phyloP scores from a whole-genome alignment of 2,329 filamentous ascomycete species.

The Knufia fluminis region DNA sequence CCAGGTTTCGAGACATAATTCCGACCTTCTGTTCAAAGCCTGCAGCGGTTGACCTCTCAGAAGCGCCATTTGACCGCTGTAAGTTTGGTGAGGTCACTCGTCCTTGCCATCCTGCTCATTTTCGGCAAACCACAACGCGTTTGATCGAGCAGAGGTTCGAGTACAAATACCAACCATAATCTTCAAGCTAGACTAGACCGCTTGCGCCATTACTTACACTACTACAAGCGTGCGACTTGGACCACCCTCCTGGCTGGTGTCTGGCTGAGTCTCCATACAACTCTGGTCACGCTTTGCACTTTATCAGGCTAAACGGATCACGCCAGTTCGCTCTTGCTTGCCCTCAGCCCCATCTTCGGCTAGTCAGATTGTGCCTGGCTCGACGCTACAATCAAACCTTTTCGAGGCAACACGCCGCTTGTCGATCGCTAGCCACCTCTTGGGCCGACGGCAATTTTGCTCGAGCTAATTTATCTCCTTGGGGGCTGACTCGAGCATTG shows the following conservation, averaged over 20 bases:
- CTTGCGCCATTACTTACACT: conserved; percentile 10
- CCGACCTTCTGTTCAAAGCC: not conserved
- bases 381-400: conserved; percentile 15
- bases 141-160: not conserved
- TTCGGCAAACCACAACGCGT: not conserved
- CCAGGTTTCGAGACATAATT: not conserved
- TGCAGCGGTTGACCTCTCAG: conserved; percentile 1
- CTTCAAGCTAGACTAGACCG: conserved; percentile 4
- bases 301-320: conserved; percentile 5
- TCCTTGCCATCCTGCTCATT: conserved; percentile 1
- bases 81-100: conserved; percentile 7
- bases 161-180: conserved; percentile 7
- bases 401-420: conserved; percentile 13
- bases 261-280: conserved; percentile 4
- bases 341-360: conserved; percentile 8
- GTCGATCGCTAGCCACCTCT: conserved; percentile 18
- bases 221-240: conserved; percentile 8
- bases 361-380: conserved; percentile 18
- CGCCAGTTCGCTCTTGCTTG: not conserved
- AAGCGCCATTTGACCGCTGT: not conserved
- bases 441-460: conserved; percentile 17
- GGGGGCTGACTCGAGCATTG: conserved; percentile 13
- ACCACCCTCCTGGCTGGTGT: conserved; percentile 2
- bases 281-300: not conserved
- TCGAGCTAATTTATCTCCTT: conserved; percentile 9